phyloP scores from a whole-genome alignment of 345 rosid genomes.

The Brassica nigra region DNA sequence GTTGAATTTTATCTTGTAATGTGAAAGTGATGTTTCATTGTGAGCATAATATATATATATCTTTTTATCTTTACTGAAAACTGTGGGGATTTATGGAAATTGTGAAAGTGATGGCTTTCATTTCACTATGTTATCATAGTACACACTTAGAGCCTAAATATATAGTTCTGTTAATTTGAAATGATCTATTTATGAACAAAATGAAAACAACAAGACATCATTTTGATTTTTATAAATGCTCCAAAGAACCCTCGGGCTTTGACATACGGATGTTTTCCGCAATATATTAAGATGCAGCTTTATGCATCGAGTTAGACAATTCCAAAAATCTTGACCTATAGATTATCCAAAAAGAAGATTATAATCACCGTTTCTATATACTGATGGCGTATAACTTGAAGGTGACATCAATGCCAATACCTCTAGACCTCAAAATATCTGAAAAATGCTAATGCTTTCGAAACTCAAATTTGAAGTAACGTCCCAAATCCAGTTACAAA shows the following conservation, averaged over 20 bases:
- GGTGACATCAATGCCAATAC: neutral
- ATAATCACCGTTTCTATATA: neutral
- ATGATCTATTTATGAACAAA: neutral
- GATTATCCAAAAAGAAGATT: neutral
- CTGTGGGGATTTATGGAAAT: neutral
- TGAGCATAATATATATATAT: conserved; percentile 8
- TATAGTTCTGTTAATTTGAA: neutral
- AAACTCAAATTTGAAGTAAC: neutral
- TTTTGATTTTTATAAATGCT: neutral
- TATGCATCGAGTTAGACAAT: neutral
- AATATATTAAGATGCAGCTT: neutral
- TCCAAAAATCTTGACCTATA: neutral
- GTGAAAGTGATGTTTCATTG: conserved; percentile 24
- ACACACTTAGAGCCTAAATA: neutral
- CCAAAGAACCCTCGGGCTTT: neutral
- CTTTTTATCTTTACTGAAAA: conserved; percentile 1
- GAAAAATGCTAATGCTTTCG: neutral
- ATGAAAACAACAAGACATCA: neutral
- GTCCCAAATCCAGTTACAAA: too few species aligned
- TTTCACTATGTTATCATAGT: neutral
- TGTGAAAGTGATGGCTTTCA: neutral
- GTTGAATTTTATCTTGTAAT: neutral
- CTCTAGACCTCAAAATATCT: neutral
- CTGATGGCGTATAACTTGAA: neutral
- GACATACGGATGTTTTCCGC: neutral